phyloP scores from a whole-genome alignment of 164 flowering plant genomes.

The Amborella trichopoda region DNA sequence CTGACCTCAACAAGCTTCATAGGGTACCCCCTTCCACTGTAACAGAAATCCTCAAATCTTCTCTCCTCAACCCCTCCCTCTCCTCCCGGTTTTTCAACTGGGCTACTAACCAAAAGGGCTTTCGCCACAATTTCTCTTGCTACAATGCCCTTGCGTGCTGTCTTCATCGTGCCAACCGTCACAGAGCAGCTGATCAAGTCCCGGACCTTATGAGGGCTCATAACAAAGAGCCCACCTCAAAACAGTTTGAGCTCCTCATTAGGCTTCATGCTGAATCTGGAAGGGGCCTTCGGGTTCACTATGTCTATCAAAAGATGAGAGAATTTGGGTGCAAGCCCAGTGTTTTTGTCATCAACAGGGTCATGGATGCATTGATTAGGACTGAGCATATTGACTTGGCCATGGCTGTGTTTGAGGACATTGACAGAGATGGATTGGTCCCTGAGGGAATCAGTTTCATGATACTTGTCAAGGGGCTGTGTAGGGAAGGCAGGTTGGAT shows the following conservation, averaged over 20 bases:
- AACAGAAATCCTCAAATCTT: slow-evolving; percentile 69
- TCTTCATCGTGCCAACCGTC: slow-evolving; percentile 50
- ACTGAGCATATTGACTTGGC: slow-evolving; percentile 70
- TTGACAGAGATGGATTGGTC: slow-evolving; percentile 51
- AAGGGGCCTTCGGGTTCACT: slow-evolving; percentile 71
- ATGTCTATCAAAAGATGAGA: slow-evolving; percentile 83
- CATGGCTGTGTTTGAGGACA: slow-evolving; percentile 70
- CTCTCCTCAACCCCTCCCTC: slow-evolving; percentile 29
- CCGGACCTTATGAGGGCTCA: slow-evolving; percentile 85
- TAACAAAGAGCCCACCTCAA: slow-evolving; percentile 74
- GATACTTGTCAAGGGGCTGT: slow-evolving; percentile 76
- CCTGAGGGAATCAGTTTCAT: slow-evolving; percentile 83
- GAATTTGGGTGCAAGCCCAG: slow-evolving; percentile 67
- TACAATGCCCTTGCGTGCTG: slow-evolving; percentile 88
- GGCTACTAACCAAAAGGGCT: slow-evolving; percentile 98
- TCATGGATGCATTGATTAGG: slow-evolving; percentile 73
- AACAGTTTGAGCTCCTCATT: slow-evolving; percentile 88
- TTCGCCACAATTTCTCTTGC: slow-evolving; percentile 49
- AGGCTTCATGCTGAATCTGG: slow-evolving; percentile 78
- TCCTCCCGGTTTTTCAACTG: slow-evolving; percentile 82
- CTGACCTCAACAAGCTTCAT: slow-evolving; percentile 68
- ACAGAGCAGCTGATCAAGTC: slow-evolving; percentile 79
- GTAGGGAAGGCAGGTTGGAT: slow-evolving; percentile 52
- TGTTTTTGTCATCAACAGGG: slow-evolving; percentile 65
- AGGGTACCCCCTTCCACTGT: slow-evolving; percentile 75